Evolutionary conservation across 1,284 basidiomycete species (phyloP).

Genomic region (Leccinum griseonigrum): DNA sequence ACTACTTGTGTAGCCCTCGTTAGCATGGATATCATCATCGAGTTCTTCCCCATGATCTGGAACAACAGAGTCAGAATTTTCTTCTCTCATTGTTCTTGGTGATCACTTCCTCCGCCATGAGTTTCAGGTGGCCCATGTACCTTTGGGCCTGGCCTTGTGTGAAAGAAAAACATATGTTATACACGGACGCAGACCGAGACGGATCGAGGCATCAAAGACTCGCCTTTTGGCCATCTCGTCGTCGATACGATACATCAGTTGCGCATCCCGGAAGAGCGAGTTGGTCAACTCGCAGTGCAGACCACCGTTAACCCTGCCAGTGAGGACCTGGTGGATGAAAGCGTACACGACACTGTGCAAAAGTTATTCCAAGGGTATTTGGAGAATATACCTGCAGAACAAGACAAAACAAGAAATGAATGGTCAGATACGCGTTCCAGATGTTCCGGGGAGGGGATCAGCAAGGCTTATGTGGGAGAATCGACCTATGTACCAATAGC

Average conservation of each 20-base stretch:
- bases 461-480: not conserved
- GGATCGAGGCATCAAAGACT: conserved; percentile 20
- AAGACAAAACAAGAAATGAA: too few species aligned
- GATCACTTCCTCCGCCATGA: conserved; percentile 91
- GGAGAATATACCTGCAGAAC: conserved; percentile 58
- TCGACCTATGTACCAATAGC: conserved; percentile 58
- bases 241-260: conserved; percentile 78
- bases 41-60: too few species aligned
- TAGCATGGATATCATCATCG: too few species aligned
- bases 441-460: too few species aligned
- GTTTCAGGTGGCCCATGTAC: conserved; percentile 96
- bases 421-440: too few species aligned
- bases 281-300: conserved; percentile 81
- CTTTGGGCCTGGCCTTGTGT: conserved; percentile 62
- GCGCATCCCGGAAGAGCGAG: conserved; percentile 78
- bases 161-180: conserved; percentile 6
- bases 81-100: conserved; percentile 27
- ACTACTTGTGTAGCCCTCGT: too few species aligned
- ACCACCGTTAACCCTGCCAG: conserved; percentile 75
- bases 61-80: too few species aligned
- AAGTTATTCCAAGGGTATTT: conserved; percentile 98
- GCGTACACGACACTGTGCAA: conserved; percentile 95
- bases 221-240: conserved; percentile 74
- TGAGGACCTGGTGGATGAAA: conserved; percentile 93
- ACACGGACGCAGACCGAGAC: conserved; percentile 6